Percentiles rank a stretch among this genome's conserved stretches.
Evolutionary conservation across 1,139 yeast species (phyloP).

Genomic region (Kodamaea fungicola): DNA sequence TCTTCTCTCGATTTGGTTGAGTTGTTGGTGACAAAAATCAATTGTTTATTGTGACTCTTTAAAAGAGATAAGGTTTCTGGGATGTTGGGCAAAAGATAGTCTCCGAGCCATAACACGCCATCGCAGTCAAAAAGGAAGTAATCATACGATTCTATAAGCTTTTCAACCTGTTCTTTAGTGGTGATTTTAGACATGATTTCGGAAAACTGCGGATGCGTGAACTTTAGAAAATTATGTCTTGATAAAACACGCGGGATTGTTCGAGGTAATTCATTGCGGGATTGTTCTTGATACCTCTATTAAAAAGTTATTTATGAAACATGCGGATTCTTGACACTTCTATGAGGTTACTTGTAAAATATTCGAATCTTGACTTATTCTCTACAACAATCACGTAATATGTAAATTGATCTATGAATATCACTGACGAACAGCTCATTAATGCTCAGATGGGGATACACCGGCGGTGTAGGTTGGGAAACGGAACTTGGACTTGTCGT

Average conservation of each 20-base stretch:
- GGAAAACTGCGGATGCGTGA: neutral
- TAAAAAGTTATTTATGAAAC: no score
- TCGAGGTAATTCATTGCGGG: no score
- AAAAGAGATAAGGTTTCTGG: constrained; percentile 37
- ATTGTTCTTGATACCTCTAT: no score
- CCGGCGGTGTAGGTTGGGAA: constrained; percentile 47
- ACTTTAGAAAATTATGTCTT: no score
- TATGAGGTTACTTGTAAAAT: no score
- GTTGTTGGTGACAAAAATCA: constrained; percentile 91
- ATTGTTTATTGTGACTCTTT: constrained; percentile 46
- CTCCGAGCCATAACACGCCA: constrained; percentile 50
- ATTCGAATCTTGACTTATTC: no score
- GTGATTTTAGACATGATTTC: constrained; percentile 21
- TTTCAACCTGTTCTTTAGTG: constrained; percentile 18
- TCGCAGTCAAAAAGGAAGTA: constrained; percentile 47
- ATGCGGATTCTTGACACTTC: no score
- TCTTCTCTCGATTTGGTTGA: constrained; percentile 83
- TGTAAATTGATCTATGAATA: no score
- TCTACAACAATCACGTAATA: no score
- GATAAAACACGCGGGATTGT: no score
- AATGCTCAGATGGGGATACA: constrained; percentile 34
- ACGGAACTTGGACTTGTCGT: constrained; percentile 45
- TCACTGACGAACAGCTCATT: constrained; percentile 2
- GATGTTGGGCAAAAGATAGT: constrained; percentile 40
- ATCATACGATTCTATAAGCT: constrained; percentile 30